Evolutionary conservation across 179 eudicot species (phyloP).

Genomic region (Beta corolliflora): DNA sequence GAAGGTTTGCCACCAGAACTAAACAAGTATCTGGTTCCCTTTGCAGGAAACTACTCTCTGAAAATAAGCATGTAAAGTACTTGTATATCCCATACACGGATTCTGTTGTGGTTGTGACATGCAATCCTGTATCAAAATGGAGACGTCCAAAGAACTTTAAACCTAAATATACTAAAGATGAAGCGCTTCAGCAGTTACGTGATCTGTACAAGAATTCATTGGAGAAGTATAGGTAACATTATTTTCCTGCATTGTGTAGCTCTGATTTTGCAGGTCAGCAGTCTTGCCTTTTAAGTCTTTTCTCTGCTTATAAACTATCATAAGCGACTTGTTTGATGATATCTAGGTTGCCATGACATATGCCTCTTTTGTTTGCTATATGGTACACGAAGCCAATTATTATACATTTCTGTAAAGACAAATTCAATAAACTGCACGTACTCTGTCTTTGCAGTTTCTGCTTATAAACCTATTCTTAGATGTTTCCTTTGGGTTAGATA

Average conservation of each 20-base stretch:
- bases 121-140: slow-evolving; percentile 89
- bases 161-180: slow-evolving; percentile 79
- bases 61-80: slow-evolving; percentile 94
- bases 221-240: slow-evolving; percentile 63
- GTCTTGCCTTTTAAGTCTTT: not conserved
- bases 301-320: not conserved
- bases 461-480: not conserved
- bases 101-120: slow-evolving; percentile 87
- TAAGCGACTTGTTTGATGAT: not conserved
- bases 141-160: slow-evolving; percentile 69
- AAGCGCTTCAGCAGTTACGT: slow-evolving; percentile 80
- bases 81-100: slow-evolving; percentile 89
- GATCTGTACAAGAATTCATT: slow-evolving; percentile 72
- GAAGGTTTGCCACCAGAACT: not conserved
- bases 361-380: not conserved
- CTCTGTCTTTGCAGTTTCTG: not conserved
- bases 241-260: not conserved
- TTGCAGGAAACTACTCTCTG: slow-evolving; percentile 81
- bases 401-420: not conserved
- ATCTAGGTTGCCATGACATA: too few relatives aligned
- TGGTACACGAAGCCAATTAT: not conserved
- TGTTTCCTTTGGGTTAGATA: not conserved
- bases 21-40: slow-evolving; percentile 8
- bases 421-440: not conserved
- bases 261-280: not conserved